Base-by-base conservation (phyloP, 371 early-diverging fungal genomes). In the Syncephalastrum racemosum region DNA sequence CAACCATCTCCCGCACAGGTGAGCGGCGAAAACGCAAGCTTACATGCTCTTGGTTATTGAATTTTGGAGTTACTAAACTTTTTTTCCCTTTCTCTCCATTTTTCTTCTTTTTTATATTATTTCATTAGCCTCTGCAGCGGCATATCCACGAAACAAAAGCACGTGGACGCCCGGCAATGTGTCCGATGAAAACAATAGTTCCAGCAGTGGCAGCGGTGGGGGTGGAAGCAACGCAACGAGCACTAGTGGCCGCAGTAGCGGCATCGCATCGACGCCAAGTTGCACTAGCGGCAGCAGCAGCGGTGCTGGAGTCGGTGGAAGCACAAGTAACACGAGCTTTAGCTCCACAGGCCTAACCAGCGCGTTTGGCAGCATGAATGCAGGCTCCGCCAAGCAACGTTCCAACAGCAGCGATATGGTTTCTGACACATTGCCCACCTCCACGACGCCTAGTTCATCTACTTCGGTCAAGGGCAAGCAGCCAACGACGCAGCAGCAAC, bases 141-240 rank as follows among this genome's bases (percentile, higher is more conserved):
- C 19, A 44, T 10, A 27, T 46, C 5, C 10, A 41, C 19, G 19
- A 25, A 18, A 46, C 46, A 8, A 43, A 44, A 4, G 55, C 46
- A 10, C 36, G 31, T 46, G 43, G 46, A 31, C 36, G 12, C 36
- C 36, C 36, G 36, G 36, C 36, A 31, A 31, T 31, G 36, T 12
- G 10, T 31, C 36, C 0, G 36, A 31, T 31, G 36, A 31, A 31
- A 49, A 49, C 25, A 19, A 19, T 24, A n/a, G 50, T 10, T 23
- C 18, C 50, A 25, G 19, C 24, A 49, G 50, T 24, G 50, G 50
- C 25, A 24, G 50, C 25, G 50, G 25, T 49, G 50, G 50, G n/a
- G 10, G 10, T 31, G 10, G 36, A 31, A 31, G 36, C 36, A 31
- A 31, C 10, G 36, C 36, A 31, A 31, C 36, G 1, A 31, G 36